Base-by-base conservation (phyloP, 306 rosid species). In the Coriaria nepalensis region DNA sequence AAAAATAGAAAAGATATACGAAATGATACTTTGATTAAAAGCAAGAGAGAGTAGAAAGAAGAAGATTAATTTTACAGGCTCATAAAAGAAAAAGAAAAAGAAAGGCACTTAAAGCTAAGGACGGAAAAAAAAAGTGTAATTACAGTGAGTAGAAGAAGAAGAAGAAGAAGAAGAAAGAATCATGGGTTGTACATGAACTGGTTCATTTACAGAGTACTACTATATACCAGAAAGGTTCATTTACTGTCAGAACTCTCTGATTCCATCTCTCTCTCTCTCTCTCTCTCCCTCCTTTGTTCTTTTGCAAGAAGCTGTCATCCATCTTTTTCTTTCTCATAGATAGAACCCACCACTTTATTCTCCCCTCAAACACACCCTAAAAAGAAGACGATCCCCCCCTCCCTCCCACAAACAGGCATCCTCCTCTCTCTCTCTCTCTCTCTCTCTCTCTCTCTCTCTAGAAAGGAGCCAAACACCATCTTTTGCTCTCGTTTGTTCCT, bases 271-370 rank as follows among this genome's bases (percentile, higher is more conserved):
- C 57, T 59, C 72, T 45, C 65, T 45, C 72, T 64, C 75, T 64
- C 66, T 38, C 65, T 38, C 57, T 39, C 59, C 64, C 61, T 59
- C 82, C 76, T 68, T 80, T 74, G 68, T 78, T 88, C 78, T 37
- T 78, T 75, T 77, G 82, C 63, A 75, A 87, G 96, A 90, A 90
- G 85, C 81, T 81, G 84, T 87, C 67, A 62, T 75, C 78, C 68
- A 63, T 72, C 78, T 85, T 85, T 83, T 76, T 81, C 82, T 69
- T 50, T 68, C 57, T 61, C 29, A 70, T 67, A 62, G 57, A 53
- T 61, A 62, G 69, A 35, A 63, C 9, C 36, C 53, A 38, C 50
- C 62, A 50, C 47, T 52, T 37, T 67, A 47, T 57, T 32, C 40
- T 90, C 98, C 76, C 76, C 64, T 76, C 66, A 67, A 74, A 77